phyloP scores from a whole-genome alignment of 139 green algal species.

The Chlamydomonas schloesseri region DNA sequence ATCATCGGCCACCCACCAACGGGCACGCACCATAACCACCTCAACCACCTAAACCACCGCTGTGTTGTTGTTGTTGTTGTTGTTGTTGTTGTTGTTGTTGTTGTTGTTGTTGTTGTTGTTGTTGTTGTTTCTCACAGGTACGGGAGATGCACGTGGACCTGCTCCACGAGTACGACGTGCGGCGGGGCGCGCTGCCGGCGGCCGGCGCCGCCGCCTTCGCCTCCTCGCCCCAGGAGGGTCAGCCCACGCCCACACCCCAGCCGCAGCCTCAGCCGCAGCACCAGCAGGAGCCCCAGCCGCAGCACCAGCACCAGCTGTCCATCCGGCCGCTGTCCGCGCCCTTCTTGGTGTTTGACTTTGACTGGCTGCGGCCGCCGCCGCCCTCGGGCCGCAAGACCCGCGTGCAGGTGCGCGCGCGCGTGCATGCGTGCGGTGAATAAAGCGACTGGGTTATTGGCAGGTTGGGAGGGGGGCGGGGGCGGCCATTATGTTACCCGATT shows the following conservation, averaged over 20 bases:
- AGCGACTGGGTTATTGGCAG: neutral
- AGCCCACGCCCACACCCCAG: neutral
- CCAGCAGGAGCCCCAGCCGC: neutral
- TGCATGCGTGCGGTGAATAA: neutral
- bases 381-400: neutral
- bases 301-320: conserved; percentile 1
- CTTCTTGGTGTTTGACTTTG: conserved; percentile 44
- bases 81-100: too few species aligned
- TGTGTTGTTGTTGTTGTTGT: too few species aligned
- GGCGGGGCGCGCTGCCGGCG: too few species aligned
- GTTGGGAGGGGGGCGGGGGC: too few species aligned
- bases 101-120: too few species aligned
- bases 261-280: neutral
- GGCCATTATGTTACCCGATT: too few species aligned
- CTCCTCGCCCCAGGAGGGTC: too few species aligned
- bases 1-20: too few species aligned
- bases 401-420: conserved; percentile 24
- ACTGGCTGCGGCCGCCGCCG: conserved; percentile 30
- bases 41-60: too few species aligned
- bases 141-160: conserved; percentile 58
- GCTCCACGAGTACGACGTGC: conserved; percentile 17
- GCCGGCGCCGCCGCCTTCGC: too few species aligned
- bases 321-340: conserved; percentile 36
- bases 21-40: too few species aligned
- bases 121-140: conserved; percentile 5